These are phyloP conservation scores for Jackrogersella minutella DNA, from an alignment of 495 filamentous ascomycete genomes.

Conservation along the genomic window DNA sequence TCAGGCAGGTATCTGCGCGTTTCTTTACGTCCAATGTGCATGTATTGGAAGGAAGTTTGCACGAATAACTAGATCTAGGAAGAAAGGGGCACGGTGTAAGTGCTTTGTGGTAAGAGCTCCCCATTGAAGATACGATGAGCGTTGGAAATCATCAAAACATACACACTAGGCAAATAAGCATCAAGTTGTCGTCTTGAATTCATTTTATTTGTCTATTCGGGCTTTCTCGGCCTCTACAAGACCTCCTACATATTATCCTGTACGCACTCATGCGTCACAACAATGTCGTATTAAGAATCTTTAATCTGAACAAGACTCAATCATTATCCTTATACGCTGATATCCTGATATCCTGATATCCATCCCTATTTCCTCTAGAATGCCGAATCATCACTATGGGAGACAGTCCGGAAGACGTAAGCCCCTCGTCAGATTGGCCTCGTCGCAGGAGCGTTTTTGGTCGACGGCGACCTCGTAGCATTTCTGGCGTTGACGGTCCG, in stretches of 20 bases:
- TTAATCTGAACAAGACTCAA: background rate
- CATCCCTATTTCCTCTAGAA: no score
- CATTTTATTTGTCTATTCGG: background rate
- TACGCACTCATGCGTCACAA: no score
- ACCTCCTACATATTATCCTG: slow-evolving; percentile 29
- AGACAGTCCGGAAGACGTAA: slow-evolving; percentile 27
- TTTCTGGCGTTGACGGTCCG: slow-evolving; percentile 42
- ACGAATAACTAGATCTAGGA: background rate
- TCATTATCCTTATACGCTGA: slow-evolving; percentile 4
- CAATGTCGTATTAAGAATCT: no score
- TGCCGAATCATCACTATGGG: slow-evolving; percentile 17
- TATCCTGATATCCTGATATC: no score
- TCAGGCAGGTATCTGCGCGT: background rate
- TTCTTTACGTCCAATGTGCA: no score
- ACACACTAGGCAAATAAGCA: no score
- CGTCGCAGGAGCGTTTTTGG: slow-evolving; percentile 23
- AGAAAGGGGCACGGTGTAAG: slow-evolving; percentile 7
- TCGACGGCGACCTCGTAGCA: slow-evolving; percentile 34
- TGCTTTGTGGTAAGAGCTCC: slow-evolving; percentile 9
- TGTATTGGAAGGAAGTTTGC: background rate
- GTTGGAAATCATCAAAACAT: no score
- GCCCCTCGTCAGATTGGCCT: slow-evolving; percentile 31
- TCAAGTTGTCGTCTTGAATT: slow-evolving; percentile 9
- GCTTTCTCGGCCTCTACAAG: slow-evolving; percentile 9
- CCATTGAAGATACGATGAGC: background rate